These are phyloP conservation scores for Epichloe elymi DNA, from an alignment of 2,329 filamentous ascomycete genomes.

Conservation along the genomic window DNA sequence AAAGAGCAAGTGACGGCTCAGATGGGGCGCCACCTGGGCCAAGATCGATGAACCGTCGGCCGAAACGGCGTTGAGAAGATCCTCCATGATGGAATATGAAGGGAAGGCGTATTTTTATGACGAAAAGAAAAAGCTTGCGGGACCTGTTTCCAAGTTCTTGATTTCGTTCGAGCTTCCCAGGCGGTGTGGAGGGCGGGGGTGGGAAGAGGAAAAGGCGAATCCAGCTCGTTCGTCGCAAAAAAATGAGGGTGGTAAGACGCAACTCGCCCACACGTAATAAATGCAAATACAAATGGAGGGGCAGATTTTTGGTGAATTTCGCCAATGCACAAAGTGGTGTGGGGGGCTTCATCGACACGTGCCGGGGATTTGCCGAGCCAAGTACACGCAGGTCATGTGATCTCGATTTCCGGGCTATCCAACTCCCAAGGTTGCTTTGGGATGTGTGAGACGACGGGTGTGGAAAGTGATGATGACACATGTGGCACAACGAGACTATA, in stretches of 20 bases:
- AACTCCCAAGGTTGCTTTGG: neutral
- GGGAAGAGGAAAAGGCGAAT: neutral
- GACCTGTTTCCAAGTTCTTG: neutral
- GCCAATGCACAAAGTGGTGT: slow-evolving; percentile 25
- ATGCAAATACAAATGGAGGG: slow-evolving; percentile 22
- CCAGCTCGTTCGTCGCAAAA: slow-evolving; percentile 2
- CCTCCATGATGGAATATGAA: slow-evolving; percentile 20
- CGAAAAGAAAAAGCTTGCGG: neutral
- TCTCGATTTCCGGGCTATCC: slow-evolving; percentile 3
- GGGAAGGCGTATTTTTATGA: neutral
- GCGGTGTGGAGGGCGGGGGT: neutral
- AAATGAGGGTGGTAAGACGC: slow-evolving; percentile 3
- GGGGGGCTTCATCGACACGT: slow-evolving; percentile 15
- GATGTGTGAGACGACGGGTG: too few relatives aligned
- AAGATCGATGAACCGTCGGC: slow-evolving; percentile 67
- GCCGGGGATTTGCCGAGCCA: slow-evolving; percentile 21
- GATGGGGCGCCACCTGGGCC: slow-evolving; percentile 77
- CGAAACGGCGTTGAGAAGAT: slow-evolving; percentile 37
- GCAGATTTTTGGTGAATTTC: slow-evolving; percentile 30
- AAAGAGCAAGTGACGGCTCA: slow-evolving; percentile 94
- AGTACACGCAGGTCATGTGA: slow-evolving; percentile 23
- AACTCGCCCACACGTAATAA: slow-evolving; percentile 7
- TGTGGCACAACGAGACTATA: too few relatives aligned
- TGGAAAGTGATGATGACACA: too few relatives aligned
- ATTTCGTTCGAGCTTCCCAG: neutral